Evolutionary conservation across 305 asterid species (phyloP), one percentile per base, ranked within the genome.

Genomic region (Solanum hybrid): DNA sequence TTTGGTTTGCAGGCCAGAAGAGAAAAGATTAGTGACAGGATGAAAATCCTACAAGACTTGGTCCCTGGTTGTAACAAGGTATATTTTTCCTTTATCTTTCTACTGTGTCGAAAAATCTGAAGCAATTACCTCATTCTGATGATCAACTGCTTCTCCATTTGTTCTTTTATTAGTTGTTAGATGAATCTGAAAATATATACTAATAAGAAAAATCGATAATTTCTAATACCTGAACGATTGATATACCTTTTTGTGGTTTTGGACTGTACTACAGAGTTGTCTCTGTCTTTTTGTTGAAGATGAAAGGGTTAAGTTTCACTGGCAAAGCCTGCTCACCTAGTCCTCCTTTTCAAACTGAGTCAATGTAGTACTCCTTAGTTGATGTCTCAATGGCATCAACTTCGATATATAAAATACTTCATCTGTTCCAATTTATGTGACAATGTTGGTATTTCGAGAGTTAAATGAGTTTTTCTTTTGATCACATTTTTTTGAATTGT

Each of bases 41-140:
- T 96, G 99, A 97, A 94, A 92, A 93, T 93, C 92, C 99, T 97
- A 88, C 99, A 97, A 93, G 99, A 97, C 91, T 86, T 97, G 84
- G 99, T 97, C 90, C 99, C 99, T 86, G 98, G 99, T 66, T 95
- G 99, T 90, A 96, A 95, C 93, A 97, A 95, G 95, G 99, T 96
- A 92, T 88, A 34, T 56, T 60, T 85, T 56, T 69, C 38, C 69
- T 35, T 77, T 9, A 64, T 88, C 88, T 89, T 40, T 86, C 77
- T 60, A 81, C 76, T 40, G 66, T 72, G 73, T 72, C 9, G 36
- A 81, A 87, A 85, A 76, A 82, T 88, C 86, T 64, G 31, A 36
- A 87, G 6, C 7, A 82, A 29, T 26, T 71, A 71, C 38, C 38
- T 42, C 87, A 82, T 82, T 82, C 40, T 26, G 69, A 81, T 81